Conservation (phyloP, 2,329 filamentous ascomycete genomes). For the Aureobasidium uvarum region DNA sequence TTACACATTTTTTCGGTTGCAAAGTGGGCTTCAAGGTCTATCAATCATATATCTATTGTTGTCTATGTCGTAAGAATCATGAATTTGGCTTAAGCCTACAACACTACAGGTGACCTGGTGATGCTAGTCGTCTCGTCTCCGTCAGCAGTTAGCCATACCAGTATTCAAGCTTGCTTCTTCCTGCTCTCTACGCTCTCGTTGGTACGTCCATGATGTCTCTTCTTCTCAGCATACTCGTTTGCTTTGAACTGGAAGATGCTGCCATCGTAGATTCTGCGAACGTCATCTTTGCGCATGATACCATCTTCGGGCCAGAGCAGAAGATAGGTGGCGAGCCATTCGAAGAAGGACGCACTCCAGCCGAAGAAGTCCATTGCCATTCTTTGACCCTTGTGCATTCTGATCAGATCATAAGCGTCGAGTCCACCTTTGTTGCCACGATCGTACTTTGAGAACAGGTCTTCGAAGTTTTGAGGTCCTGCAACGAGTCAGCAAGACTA, state of each 20-base stretch:
- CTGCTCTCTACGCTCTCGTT: background rate
- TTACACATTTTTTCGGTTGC: background rate
- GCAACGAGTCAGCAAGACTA: background rate
- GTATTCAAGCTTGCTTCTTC: slow-evolving; percentile 3
- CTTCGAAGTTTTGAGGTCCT: slow-evolving; percentile 48
- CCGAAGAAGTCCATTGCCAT: slow-evolving; percentile 48
- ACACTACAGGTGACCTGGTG: background rate
- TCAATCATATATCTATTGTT: background rate
- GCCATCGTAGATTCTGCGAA: slow-evolving; percentile 54
- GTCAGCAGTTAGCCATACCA: background rate
- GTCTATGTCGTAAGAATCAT: background rate
- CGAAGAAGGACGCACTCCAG: slow-evolving; percentile 47
- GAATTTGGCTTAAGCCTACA: background rate
- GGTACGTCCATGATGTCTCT: slow-evolving; percentile 13
- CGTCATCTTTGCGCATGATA: slow-evolving; percentile 57
- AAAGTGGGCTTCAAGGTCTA: background rate
- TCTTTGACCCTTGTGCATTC: slow-evolving; percentile 45
- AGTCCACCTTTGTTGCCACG: slow-evolving; percentile 42
- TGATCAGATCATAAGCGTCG: slow-evolving; percentile 42
- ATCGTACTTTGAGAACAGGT: slow-evolving; percentile 51
- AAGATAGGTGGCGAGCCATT: slow-evolving; percentile 37
- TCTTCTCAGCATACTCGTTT: slow-evolving; percentile 36
- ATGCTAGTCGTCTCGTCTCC: background rate
- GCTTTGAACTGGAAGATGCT: slow-evolving; percentile 51
- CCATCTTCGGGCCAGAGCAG: slow-evolving; percentile 44